Percentiles rank a stretch among this genome's conserved stretches.
Evolutionary conservation across 352 stramenopile genomes (phyloP).

Genomic region (Paralagenidium karlingii): DNA sequence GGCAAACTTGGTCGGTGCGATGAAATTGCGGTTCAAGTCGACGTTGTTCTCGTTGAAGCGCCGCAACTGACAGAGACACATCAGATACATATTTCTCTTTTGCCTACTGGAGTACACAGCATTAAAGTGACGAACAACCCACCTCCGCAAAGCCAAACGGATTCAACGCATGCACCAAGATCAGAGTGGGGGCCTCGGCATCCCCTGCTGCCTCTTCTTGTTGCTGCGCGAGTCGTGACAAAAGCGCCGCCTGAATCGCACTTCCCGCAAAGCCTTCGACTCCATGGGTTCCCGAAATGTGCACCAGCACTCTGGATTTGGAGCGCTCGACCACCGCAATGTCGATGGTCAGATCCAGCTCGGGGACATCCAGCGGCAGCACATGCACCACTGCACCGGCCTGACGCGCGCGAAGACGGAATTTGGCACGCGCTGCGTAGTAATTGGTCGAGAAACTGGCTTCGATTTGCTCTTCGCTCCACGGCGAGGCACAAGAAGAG

Average conservation of each 20-base stretch:
- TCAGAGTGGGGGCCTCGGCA: slow-evolving; percentile 40
- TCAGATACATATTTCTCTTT: slow-evolving; percentile 1
- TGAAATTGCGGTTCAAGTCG: slow-evolving; percentile 89
- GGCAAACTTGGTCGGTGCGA: slow-evolving; percentile 39
- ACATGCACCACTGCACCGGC: slow-evolving; percentile 26
- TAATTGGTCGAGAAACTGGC: slow-evolving; percentile 52
- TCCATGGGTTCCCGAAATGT: slow-evolving; percentile 73
- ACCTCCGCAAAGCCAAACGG: slow-evolving; percentile 82
- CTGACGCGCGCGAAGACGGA: slow-evolving; percentile 20
- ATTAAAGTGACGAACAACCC: background rate
- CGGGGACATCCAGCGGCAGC: slow-evolving; percentile 25
- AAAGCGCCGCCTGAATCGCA: slow-evolving; percentile 49
- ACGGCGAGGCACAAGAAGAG: too few species aligned
- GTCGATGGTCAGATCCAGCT: slow-evolving; percentile 51
- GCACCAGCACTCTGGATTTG: slow-evolving; percentile 38
- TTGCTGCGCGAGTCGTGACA: slow-evolving; percentile 14
- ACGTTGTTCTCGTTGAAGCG: slow-evolving; percentile 91
- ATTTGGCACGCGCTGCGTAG: slow-evolving; percentile 46
- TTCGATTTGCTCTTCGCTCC: too few species aligned
- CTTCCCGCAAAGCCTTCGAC: slow-evolving; percentile 79
- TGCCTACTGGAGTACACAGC: background rate
- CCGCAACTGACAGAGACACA: slow-evolving; percentile 24
- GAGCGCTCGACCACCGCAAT: slow-evolving; percentile 37
- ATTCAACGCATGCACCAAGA: slow-evolving; percentile 90
- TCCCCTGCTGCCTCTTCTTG: slow-evolving; percentile 3